Evolutionary conservation across 2,329 filamentous ascomycete species (phyloP), one percentile per base, ranked within the genome.

Genomic region (Cladosporium velox): DNA sequence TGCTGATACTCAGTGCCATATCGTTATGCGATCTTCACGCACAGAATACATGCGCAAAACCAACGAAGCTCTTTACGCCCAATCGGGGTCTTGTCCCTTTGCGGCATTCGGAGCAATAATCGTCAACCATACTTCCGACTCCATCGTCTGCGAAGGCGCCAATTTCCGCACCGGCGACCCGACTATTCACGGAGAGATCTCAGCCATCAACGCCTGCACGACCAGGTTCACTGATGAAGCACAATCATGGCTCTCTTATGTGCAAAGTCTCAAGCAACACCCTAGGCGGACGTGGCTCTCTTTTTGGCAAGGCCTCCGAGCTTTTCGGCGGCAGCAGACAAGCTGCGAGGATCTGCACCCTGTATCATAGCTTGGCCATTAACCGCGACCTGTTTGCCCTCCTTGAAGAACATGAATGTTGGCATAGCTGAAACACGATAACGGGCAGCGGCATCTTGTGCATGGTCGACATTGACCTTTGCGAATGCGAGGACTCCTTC

Each of bases 381-480:
- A 21, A 58, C 55, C 34, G 80, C 83, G 35, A 88, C 79, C 84
- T 91, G 90, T 78, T 91, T 79, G 70, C 90, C 92, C 71, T 89
- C 80, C 85, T 92, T 91, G 87, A 93, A 96, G 75, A 96, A 79
- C 66, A 91, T 76, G 82, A 97, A 97, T 34, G 92, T 96, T 65
- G 93, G 93, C 93, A 97, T 97, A 77, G 93, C 93, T 72, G 91
- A 88, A 78, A 97, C 87, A 70, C 87, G 87, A 69, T 95, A 88
- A 77, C 95, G 88, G 74, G 89, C 85, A 35, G 91, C 88, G 59
- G 97, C 85, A 1, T 91, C 88, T 71, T 88, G 83, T 44, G 93
- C 82, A 70, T 92, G 84, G 79, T 97, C 93, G 73, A 97, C 92
- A 79, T 97, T 92, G 76, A 97, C 84, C 86, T 97, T 95, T 86